These are phyloP conservation scores for Fistulifera pelliculosa DNA, from an alignment of 108 stramenopile genomes.

Conservation along the genomic window DNA sequence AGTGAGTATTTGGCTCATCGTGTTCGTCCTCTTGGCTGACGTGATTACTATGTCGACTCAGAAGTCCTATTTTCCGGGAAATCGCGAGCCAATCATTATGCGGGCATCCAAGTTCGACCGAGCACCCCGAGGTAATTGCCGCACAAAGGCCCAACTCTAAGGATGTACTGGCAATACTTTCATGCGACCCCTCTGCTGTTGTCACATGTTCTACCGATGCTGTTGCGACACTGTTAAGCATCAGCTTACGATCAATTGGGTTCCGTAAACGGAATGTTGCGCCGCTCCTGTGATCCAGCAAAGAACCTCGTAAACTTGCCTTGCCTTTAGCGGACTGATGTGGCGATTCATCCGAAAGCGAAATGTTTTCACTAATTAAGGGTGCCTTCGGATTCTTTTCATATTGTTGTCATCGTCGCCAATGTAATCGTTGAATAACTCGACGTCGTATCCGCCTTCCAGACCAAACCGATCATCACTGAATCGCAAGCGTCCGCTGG, in stretches of 20 bases:
- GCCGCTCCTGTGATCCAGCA: slow-evolving; percentile 26
- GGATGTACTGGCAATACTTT: slow-evolving; percentile 41
- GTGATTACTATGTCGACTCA: too few species aligned
- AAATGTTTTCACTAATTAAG: background rate
- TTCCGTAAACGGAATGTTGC: slow-evolving; percentile 32
- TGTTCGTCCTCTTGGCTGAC: background rate
- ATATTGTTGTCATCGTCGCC: slow-evolving; percentile 24
- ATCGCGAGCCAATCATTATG: slow-evolving; percentile 28
- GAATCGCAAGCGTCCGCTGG: slow-evolving; percentile 28
- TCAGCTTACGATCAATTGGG: slow-evolving; percentile 18
- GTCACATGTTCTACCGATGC: slow-evolving; percentile 41
- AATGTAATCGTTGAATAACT: slow-evolving; percentile 64
- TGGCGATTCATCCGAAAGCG: background rate
- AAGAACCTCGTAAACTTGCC: background rate
- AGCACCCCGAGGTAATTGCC: slow-evolving; percentile 31
- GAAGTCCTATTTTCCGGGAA: background rate
- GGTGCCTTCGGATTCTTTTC: background rate
- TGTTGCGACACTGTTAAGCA: slow-evolving; percentile 33
- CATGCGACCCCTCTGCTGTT: slow-evolving; percentile 29
- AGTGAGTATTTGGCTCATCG: background rate
- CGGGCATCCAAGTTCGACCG: slow-evolving; percentile 24
- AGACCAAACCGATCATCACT: slow-evolving; percentile 51
- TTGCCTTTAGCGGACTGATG: too few species aligned
- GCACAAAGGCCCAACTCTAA: slow-evolving; percentile 37
- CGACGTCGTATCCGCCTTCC: slow-evolving; percentile 58